Evolutionary conservation across 164 flowering plant genomes (phyloP).

Genomic region (Vitis amurensis): DNA sequence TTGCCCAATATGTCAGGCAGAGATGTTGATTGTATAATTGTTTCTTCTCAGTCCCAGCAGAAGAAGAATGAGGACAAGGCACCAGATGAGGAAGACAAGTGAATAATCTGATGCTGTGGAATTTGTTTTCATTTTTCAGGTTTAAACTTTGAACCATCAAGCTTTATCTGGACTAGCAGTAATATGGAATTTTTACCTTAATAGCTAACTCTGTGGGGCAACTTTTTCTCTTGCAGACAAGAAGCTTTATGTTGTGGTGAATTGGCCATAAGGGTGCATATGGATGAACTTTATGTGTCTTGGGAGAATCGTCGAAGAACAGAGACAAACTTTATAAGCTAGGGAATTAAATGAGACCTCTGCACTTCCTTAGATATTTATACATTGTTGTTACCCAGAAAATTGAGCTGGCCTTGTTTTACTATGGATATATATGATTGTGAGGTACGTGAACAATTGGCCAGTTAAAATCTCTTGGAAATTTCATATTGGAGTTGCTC

Average conservation of each 20-base stretch:
- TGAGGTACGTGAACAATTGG: no score
- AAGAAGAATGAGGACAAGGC: constrained; percentile 51
- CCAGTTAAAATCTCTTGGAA: no score
- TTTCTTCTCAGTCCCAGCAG: constrained; percentile 22
- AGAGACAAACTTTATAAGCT: background rate
- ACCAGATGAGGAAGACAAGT: constrained; percentile 45
- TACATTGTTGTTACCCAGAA: no score
- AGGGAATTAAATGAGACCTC: no score
- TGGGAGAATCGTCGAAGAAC: background rate
- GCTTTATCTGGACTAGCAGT: no score
- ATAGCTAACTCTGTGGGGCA: background rate
- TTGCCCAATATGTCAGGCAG: background rate
- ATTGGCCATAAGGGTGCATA: background rate
- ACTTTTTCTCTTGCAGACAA: constrained; percentile 8
- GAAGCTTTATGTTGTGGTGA: background rate
- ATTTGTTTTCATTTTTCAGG: constrained; percentile 1
- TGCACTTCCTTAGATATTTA: no score
- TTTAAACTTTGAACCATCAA: background rate
- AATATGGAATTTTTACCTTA: no score
- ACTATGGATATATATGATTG: background rate
- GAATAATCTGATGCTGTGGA: constrained; percentile 5
- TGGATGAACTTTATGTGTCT: background rate
- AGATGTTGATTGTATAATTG: background rate
- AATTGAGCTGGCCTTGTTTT: background rate
- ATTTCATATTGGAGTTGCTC: no score